These are phyloP conservation scores for Selaginella tamariscina DNA, from an alignment of 75 land plant genomes.

Conservation along the genomic window DNA sequence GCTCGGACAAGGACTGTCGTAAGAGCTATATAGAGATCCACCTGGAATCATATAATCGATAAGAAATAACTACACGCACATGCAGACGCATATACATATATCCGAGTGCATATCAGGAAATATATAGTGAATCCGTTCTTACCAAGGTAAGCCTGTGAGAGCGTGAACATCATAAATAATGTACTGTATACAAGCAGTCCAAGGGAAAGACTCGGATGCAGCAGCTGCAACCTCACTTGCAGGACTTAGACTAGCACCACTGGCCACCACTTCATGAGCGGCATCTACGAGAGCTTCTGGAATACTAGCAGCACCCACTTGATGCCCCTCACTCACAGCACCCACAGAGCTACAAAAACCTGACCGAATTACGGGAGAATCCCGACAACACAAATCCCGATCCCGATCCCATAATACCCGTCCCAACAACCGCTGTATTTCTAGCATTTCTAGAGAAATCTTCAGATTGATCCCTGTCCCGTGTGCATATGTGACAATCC, in stretches of 20 bases:
- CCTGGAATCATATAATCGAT: conserved; percentile 34
- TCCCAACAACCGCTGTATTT: background rate
- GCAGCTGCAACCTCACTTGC: conserved; percentile 42
- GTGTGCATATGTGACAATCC: background rate
- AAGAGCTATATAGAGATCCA: conserved; percentile 60
- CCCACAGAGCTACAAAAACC: background rate
- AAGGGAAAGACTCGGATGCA: conserved; percentile 38
- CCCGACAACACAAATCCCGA: background rate
- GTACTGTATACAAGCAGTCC: conserved; percentile 42
- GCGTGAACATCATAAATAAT: conserved; percentile 39
- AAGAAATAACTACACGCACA: background rate
- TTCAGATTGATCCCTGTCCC: background rate
- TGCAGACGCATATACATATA: background rate
- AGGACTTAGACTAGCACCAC: conserved; percentile 20
- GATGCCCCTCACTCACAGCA: background rate
- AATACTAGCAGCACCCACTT: background rate
- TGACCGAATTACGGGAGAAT: background rate
- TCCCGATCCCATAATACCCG: background rate
- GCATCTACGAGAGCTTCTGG: conserved; percentile 1
- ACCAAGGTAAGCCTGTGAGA: conserved; percentile 57
- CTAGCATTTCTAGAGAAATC: background rate
- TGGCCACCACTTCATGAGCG: conserved; percentile 7
- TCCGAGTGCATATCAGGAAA: background rate
- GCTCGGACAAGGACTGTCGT: conserved; percentile 61
- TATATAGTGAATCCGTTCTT: conserved; percentile 8